Base-by-base conservation (phyloP, 345 rosid genomes). In the Eucalyptus polybractea region DNA sequence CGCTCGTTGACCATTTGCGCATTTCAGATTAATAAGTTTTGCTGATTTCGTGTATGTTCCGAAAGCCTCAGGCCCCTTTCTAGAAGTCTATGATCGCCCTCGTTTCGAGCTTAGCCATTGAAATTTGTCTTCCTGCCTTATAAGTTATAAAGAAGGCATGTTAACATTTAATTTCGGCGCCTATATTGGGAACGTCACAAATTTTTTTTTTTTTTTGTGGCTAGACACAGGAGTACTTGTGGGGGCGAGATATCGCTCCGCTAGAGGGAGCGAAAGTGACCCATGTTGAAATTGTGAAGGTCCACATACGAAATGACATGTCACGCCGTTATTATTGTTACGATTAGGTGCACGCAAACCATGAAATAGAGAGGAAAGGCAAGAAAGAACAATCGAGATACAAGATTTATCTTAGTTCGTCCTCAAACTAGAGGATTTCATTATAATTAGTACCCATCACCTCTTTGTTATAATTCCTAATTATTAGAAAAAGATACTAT, bases 11-110 rank as follows among this genome's bases (percentile, higher is more conserved):
- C 85, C 42, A 53, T 4, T 6, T 11, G 29, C 22, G 3, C 24
- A 6, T 21, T 11, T 0, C 47, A 4, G 15, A 25, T 21, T 76
- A 40, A 1, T 10, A 6, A 10, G 0, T 19, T 4, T 2, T 6
- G 85, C 29, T 76, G 13, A 10, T 76, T 40, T 40, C 85, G 47
- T 40, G 47, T 76, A 40, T 10, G 85, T 22, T 40, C 29, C 85
- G 25, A 25, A 40, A 76, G 85, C 85, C 29, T 40, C 47, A 21
- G 44, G 85, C 9, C 0, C 11, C 47, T 12, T 21, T 76, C 85
- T 21, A 21, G 29, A 40, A 76, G 47, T 21, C 85, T 40, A 10
- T 40, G 17, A 15, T 76, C 4, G 47, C 47, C 83, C 83, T 6
- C 83, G 2, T 19, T 10, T 37, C 45, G 7, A 76, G 27, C 45